Percentiles rank a stretch among this genome's conserved stretches.
Conservation (phyloP, 179 eudicot genomes). For the Carnegiea gigantea region DNA sequence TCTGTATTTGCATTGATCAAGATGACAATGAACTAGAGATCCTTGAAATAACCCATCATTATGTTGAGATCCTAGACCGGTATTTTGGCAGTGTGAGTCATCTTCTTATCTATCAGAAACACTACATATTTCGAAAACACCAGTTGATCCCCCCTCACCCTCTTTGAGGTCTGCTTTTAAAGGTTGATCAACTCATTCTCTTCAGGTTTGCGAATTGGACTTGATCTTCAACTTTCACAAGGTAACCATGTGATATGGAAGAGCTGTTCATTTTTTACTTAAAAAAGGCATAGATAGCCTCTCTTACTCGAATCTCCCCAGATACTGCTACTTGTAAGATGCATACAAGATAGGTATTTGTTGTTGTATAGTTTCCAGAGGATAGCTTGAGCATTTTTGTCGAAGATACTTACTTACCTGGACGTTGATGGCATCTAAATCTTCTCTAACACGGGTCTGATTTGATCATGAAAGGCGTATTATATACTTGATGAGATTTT, state of each 20-base stretch:
- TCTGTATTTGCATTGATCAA: conserved; percentile 95
- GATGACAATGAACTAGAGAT: conserved; percentile 92
- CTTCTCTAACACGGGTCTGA: conserved; percentile 2
- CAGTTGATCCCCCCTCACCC: not conserved
- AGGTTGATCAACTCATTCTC: not conserved
- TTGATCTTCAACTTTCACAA: conserved; percentile 93
- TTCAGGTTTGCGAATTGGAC: conserved; percentile 94
- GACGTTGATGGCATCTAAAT: not conserved
- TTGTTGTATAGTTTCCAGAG: not conserved
- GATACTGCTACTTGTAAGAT: not conserved
- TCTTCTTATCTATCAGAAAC: conserved; percentile 4
- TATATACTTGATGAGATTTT: conserved; percentile 86
- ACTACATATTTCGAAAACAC: too few relatives aligned
- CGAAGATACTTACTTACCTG: too few relatives aligned
- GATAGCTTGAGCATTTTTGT: too few relatives aligned
- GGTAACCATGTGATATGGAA: conserved; percentile 39
- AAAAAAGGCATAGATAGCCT: not conserved
- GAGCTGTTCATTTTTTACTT: not conserved
- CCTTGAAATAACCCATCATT: conserved; percentile 94
- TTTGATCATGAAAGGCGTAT: conserved; percentile 62
- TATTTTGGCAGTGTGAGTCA: conserved; percentile 93
- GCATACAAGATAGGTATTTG: not conserved
- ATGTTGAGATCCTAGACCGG: conserved; percentile 91
- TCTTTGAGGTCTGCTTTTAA: not conserved
- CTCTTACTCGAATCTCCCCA: too few relatives aligned